Base-by-base conservation (phyloP, 1,139 yeast genomes). In the Candida neerlandica region DNA sequence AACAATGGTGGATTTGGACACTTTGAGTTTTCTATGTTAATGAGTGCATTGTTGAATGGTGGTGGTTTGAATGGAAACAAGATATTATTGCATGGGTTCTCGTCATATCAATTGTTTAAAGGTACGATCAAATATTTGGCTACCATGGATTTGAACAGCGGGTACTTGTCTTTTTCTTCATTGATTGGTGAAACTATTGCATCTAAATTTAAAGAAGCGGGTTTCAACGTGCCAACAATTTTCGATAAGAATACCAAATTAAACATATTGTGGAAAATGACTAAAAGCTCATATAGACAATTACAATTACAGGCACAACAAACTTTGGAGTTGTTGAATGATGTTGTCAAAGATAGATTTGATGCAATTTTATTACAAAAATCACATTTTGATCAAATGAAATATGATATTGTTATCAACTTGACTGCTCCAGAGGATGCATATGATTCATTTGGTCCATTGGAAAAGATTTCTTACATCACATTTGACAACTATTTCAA, bases 51-150 rank as follows among this genome's bases (percentile, higher is more conserved):
- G 51, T 73, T 94, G 40, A 84, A 85, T 56, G 97, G 97, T 58
- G 97, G 97, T 58, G 95, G 96, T 46, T 66, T 74, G 10, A 79
- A 77, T 56, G 92, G 95, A 18, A 86, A 86, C 60, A 86, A 84
- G 60, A 85, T 90, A 30, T 73, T 94, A 51, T 68, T 91, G 43
- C 86, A 85, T 58, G 99, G 98, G 1, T 92, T 88, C 65, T 89
- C 97, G 3, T 86, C 96, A 27, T 94, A 91, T 64, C 99, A 94
- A 69, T 71, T 94, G 50, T 94, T 94, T 73, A 91, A 89, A 65
- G 97, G 96, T 62, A 83, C 90, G 1, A 77, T 94, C 46, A 84
- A 85, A 59, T 92, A 86, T 60, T 65, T 94, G 53, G 95, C 97
- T 1, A 81, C 89, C 2, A 84, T 85, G 74, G 94, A 89, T 61